Conservation (phyloP, 1,139 yeast genomes). For the Yamadazyma jaroonii region DNA sequence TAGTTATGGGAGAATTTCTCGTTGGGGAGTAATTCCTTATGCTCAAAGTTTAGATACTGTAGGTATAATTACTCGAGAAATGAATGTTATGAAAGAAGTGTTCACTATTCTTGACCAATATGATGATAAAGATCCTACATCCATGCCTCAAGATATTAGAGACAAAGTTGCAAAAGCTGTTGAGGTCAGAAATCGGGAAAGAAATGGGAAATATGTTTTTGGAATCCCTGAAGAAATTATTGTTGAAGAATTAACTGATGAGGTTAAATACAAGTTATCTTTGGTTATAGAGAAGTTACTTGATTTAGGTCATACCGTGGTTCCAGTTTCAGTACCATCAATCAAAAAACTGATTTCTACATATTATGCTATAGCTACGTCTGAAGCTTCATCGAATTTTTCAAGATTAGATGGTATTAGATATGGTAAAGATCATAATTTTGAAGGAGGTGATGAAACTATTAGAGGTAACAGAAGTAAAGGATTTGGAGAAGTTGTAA, state of each 20-base stretch:
- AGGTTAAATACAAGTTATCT: slow-evolving; percentile 47
- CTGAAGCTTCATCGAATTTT: slow-evolving; percentile 92
- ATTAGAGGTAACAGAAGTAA: slow-evolving; percentile 59
- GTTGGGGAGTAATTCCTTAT: slow-evolving; percentile 90
- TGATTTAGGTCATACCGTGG: slow-evolving; percentile 52
- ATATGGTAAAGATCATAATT: slow-evolving; percentile 50
- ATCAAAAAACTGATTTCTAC: slow-evolving; percentile 70
- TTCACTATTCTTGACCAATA: slow-evolving; percentile 53
- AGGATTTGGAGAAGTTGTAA: slow-evolving; percentile 81
- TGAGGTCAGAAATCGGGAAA: slow-evolving; percentile 6
- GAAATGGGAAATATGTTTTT: slow-evolving; percentile 33
- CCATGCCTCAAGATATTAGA: slow-evolving; percentile 43
- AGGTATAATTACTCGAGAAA: slow-evolving; percentile 64
- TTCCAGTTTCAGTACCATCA: slow-evolving; percentile 67
- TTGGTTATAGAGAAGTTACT: slow-evolving; percentile 40
- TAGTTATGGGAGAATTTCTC: slow-evolving; percentile 82
- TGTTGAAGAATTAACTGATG: slow-evolving; percentile 51
- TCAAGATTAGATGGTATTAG: slow-evolving; percentile 88
- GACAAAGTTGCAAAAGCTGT: slow-evolving; percentile 15
- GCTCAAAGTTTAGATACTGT: slow-evolving; percentile 96
- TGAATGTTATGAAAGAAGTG: slow-evolving; percentile 45
- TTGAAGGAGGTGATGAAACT: slow-evolving; percentile 29
- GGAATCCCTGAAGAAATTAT: slow-evolving; percentile 74
- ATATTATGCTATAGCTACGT: slow-evolving; percentile 84
- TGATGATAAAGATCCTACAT: slow-evolving; percentile 83